Evolutionary conservation across 2,329 filamentous ascomycete species (phyloP).

Genomic region (Botrytis cinerea): DNA sequence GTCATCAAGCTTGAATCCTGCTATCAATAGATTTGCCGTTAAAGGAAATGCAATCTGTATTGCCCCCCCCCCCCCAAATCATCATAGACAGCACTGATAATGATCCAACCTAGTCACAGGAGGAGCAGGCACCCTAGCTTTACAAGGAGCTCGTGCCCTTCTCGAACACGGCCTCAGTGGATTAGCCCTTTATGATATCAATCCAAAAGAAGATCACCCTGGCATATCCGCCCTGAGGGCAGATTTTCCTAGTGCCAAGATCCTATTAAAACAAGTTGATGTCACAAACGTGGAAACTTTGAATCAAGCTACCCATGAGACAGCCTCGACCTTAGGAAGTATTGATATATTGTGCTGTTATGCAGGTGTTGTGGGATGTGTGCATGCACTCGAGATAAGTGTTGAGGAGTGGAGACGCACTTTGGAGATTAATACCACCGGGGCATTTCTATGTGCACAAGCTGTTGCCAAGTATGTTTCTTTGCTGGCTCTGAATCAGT

Average conservation of each 20-base stretch:
- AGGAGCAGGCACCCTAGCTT: constrained; percentile 64
- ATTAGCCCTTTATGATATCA: constrained; percentile 59
- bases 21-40: constrained; percentile 13
- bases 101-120: constrained; percentile 54
- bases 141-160: constrained; percentile 59
- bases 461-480: constrained; percentile 57
- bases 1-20: neutral
- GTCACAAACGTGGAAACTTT: constrained; percentile 58
- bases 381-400: constrained; percentile 60
- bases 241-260: constrained; percentile 56
- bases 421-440: constrained; percentile 72
- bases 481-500: rapidly evolving
- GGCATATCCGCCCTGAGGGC: constrained; percentile 50
- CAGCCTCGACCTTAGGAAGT: constrained; percentile 49
- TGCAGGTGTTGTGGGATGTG: constrained; percentile 67
- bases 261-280: constrained; percentile 56
- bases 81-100: neutral
- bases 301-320: constrained; percentile 46
- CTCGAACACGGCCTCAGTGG: constrained; percentile 66
- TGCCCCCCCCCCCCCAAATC: neutral
- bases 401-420: constrained; percentile 61
- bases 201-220: constrained; percentile 47
- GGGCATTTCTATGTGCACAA: constrained; percentile 69
- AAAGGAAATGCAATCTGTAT: constrained; percentile 24
- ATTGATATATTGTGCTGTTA: constrained; percentile 58